Base-by-base conservation (phyloP, 441 rosid genomes). In the Pelargonium australe region DNA sequence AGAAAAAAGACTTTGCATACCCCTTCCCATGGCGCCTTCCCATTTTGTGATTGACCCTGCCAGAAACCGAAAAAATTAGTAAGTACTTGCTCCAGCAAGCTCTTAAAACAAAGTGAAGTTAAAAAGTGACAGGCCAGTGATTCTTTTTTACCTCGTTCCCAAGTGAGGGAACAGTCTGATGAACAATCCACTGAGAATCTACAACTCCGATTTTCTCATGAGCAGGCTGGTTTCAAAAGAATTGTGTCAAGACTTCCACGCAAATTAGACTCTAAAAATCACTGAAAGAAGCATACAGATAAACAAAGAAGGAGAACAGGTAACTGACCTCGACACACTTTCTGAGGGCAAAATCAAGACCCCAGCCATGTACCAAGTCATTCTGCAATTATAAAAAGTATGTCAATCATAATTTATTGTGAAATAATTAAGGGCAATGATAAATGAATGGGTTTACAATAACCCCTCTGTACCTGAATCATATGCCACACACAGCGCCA, bases 401-500 rank as follows among this genome's bases (percentile, higher is more conserved):
- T 10, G 16, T 31, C 40, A 40, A 34, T 9, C 66, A 68, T n/a
- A 19, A 6, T 7, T 11, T 43, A 53, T 69, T 14, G 41, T 63
- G 71, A 12, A 45, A 47, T 44, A 60, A 67, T 44, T 44, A 34
- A 44, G 43, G 17, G 44, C 66, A 41, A 63, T 2, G 14, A 58
- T 40, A 1, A 67, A 40, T 64, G 41, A 20, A 53, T 44, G 19
- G 8, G 14, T 37, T 23, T 4, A 23, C 61, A 63, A 67, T 23
- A 47, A 43, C 19, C 41, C n/a, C 65, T 68, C 49, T 11, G 13
- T 69, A 89, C 98, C 98, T 95, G 99, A 75, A 95, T 85, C 97
- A 95, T 80, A 82, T 95, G 81, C 99, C 99, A 95, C 47, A 92
- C 93, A 70, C 99, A 95, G 68, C 97, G 94, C 98, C 99, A 95